Evolutionary conservation across 805 yeast species (phyloP).

Genomic region (Metschnikowia drakensbergensis): DNA sequence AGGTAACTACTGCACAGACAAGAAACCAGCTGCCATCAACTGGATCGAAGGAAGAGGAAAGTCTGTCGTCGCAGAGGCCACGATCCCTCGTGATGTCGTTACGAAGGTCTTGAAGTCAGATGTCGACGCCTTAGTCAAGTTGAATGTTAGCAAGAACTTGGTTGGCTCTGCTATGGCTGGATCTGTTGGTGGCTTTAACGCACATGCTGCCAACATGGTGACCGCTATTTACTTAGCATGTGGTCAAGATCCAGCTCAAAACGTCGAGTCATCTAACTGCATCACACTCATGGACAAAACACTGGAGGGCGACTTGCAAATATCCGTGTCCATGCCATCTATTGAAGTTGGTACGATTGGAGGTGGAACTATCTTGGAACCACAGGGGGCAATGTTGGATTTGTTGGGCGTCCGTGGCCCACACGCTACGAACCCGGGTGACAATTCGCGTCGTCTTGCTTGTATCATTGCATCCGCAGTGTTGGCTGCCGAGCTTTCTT

Average conservation of each 20-base stretch:
- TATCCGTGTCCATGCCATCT: conserved; percentile 98
- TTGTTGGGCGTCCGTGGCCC: conserved; percentile 95
- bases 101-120: conserved; percentile 81
- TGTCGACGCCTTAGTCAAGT: conserved; percentile 86
- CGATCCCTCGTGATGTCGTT: conserved; percentile 79
- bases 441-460: conserved; percentile 90
- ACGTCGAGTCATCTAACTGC: conserved; percentile 96
- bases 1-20: conserved; percentile 97
- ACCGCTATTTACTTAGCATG: conserved; percentile 93
- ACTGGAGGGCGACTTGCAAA: conserved; percentile 62
- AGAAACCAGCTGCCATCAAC: conserved; percentile 95
- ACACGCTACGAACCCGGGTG: conserved; percentile 89
- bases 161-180: conserved; percentile 99
- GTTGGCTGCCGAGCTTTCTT: conserved; percentile 90
- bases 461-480: conserved; percentile 91
- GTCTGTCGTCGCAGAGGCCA: conserved; percentile 94
- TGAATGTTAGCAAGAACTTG: conserved; percentile 84
- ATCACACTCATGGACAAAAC: conserved; percentile 87
- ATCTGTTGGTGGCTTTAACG: conserved; percentile 95
- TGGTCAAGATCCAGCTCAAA: conserved; percentile 99
- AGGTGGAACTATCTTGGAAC: conserved; percentile 96
- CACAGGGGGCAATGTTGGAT: conserved; percentile 95
- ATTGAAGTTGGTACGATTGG: conserved; percentile 99
- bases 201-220: conserved; percentile 95
- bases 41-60: conserved; percentile 99